Percentiles rank a stretch among this genome's conserved stretches.
These are phyloP conservation scores for Amoeboaphelidium protococcarum DNA, from an alignment of 371 early-diverging fungal species.

Conservation along the genomic window DNA sequence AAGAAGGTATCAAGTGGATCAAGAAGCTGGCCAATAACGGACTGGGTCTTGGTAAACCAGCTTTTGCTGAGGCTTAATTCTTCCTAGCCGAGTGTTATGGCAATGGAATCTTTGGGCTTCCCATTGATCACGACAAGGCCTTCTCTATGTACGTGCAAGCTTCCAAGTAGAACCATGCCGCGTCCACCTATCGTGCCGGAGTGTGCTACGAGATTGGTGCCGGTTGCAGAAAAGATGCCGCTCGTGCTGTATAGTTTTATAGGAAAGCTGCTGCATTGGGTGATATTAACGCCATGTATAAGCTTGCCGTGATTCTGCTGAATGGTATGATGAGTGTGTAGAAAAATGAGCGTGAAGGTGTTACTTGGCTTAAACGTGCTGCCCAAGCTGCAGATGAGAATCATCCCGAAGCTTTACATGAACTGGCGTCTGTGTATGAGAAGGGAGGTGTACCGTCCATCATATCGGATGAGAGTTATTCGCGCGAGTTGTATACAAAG, in stretches of 20 bases:
- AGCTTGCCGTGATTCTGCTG: constrained; percentile 54
- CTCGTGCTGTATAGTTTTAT: constrained; percentile 65
- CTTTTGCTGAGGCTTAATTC: constrained; percentile 62
- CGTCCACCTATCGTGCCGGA: constrained; percentile 72
- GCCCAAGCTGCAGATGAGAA: constrained; percentile 49
- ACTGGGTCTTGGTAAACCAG: constrained; percentile 30
- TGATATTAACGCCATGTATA: constrained; percentile 87
- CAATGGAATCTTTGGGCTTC: constrained; percentile 31
- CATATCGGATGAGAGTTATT: constrained; percentile 21
- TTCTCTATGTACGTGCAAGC: constrained; percentile 72
- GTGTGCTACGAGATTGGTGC: constrained; percentile 87
- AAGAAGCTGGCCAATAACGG: constrained; percentile 38
- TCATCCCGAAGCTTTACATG: constrained; percentile 75
- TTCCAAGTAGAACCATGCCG: constrained; percentile 68
- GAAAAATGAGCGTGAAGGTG: constrained; percentile 51
- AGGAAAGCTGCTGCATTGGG: constrained; percentile 76
- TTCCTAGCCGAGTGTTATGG: constrained; percentile 68
- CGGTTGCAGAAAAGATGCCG: constrained; percentile 60
- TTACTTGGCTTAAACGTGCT: constrained; percentile 77
- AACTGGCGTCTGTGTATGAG: constrained; percentile 69
- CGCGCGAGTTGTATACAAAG: constrained; percentile 61
- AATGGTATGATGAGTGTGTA: constrained; percentile 12
- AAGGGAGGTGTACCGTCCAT: constrained; percentile 33
- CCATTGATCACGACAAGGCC: constrained; percentile 60
- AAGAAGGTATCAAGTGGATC: constrained; percentile 47